Conservation (phyloP, 73 alveolate genomes). For the Paramecium sexaurelia region DNA sequence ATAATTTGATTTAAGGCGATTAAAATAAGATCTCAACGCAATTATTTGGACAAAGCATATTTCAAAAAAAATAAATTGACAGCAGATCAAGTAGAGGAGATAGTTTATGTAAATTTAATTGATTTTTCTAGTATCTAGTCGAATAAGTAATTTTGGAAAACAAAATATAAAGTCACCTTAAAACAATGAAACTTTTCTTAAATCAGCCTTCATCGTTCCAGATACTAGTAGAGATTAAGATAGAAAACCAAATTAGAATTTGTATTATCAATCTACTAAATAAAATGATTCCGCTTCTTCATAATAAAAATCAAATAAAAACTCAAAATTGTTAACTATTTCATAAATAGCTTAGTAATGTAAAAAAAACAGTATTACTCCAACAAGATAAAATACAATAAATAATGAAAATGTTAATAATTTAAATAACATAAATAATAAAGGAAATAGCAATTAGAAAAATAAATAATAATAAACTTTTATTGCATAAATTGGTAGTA, state of each 20-base stretch:
- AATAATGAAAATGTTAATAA: not conserved
- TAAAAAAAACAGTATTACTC: slow-evolving; percentile 17
- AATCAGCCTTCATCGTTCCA: not conserved
- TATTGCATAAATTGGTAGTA: not conserved
- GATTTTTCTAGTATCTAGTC: not conserved
- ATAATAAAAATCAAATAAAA: not conserved
- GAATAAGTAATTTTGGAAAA: not conserved
- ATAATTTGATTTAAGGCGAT: not conserved
- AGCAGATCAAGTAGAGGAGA: not conserved
- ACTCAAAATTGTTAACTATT: slow-evolving; percentile 3
- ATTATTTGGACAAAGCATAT: slow-evolving; percentile 13
- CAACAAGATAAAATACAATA: not conserved
- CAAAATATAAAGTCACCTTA: not conserved
- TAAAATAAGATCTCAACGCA: not conserved
- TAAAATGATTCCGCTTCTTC: not conserved
- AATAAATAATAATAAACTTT: not conserved
- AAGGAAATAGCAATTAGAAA: not conserved
- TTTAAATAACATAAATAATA: not conserved
- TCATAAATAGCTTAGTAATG: slow-evolving; percentile 2
- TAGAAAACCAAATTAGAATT: not conserved
- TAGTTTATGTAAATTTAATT: not conserved
- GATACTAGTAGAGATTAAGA: slow-evolving; percentile 2
- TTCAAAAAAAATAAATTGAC: not conserved
- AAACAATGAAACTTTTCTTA: not conserved
- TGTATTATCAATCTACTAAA: not conserved